A percentile compares a stretch with the other conserved stretches of the same genome.
Evolutionary conservation across 1,284 basidiomycete genomes (phyloP).

Genomic region (Trichosporon ovoides): DNA sequence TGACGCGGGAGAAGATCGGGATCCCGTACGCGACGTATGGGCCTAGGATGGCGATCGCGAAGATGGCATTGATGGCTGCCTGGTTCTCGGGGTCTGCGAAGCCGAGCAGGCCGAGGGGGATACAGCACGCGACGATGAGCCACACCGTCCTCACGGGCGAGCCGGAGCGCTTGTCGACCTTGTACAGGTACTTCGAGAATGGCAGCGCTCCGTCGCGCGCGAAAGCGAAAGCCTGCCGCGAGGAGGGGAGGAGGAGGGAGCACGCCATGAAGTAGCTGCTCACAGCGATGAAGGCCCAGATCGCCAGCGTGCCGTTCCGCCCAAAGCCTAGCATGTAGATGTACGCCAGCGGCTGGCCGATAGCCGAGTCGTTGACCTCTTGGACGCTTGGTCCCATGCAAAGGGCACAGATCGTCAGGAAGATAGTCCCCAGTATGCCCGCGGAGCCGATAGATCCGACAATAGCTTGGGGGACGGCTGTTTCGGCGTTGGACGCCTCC

Average conservation of each 20-base stretch:
- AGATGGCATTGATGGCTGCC: conserved; percentile 43
- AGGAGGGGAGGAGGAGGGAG: conserved; percentile 44
- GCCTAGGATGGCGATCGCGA: conserved; percentile 39
- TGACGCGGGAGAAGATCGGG: conserved; percentile 37
- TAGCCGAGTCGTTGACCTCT: conserved; percentile 56
- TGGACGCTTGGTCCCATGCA: conserved; percentile 57
- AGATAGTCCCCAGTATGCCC: conserved; percentile 56
- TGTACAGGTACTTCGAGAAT: conserved; percentile 57
- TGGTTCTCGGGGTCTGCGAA: conserved; percentile 38
- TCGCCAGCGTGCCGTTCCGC: conserved; percentile 41
- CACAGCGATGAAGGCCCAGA: conserved; percentile 44
- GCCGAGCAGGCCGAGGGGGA: conserved; percentile 36
- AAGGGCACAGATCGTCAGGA: conserved; percentile 34
- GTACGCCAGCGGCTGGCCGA: conserved; percentile 59
- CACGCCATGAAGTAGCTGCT: conserved; percentile 37
- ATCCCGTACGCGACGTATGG: conserved; percentile 35
- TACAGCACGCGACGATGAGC: conserved; percentile 34
- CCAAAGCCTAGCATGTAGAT: conserved; percentile 46
- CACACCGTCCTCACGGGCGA: conserved; percentile 43
- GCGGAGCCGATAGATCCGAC: conserved; percentile 58
- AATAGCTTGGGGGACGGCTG: conserved; percentile 64
- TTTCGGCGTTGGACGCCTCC: conserved; percentile 62
- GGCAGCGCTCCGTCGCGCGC: conserved; percentile 65
- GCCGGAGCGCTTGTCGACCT: conserved; percentile 27
- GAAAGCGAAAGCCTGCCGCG: conserved; percentile 62